Conservation (phyloP, 345 rosid genomes). For the Atalantia buxifolia region DNA sequence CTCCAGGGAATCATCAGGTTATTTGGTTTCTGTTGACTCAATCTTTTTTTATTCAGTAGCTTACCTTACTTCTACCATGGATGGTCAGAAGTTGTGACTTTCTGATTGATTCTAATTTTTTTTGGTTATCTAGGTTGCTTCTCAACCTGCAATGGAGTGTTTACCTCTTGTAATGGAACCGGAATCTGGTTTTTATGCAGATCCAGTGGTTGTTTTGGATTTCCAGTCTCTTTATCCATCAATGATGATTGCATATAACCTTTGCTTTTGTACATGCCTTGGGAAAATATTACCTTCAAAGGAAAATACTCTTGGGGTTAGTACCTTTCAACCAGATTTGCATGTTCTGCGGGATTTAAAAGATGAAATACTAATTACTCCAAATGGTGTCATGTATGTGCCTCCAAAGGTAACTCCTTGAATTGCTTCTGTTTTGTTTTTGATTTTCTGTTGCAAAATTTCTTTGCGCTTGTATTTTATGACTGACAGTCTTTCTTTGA, state of each 20-base stretch:
- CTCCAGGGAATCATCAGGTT: slow-evolving; percentile 95
- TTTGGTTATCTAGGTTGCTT: slow-evolving; percentile 69
- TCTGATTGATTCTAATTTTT: background rate
- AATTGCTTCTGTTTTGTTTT: background rate
- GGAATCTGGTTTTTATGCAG: slow-evolving; percentile 87
- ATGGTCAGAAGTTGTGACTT: slow-evolving; percentile 2
- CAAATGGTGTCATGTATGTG: slow-evolving; percentile 79
- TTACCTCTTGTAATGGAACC: slow-evolving; percentile 98
- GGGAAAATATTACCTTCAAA: slow-evolving; percentile 71
- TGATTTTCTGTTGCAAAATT: background rate
- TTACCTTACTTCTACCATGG: background rate
- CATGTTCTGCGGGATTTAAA: slow-evolving; percentile 48
- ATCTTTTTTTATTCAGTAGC: background rate
- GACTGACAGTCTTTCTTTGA: background rate
- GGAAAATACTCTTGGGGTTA: slow-evolving; percentile 73
- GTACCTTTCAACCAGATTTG: slow-evolving; percentile 62
- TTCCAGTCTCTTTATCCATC: slow-evolving; percentile 99
- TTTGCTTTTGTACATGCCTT: slow-evolving; percentile 91
- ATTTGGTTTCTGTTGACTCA: slow-evolving; percentile 4
- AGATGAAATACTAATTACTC: slow-evolving; percentile 63
- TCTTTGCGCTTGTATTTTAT: background rate
- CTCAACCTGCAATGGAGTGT: slow-evolving; percentile 99
- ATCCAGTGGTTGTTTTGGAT: slow-evolving; percentile 94
- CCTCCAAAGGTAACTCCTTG: slow-evolving; percentile 66
- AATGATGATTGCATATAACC: slow-evolving; percentile 93